These are phyloP conservation scores for Vanrija humicola DNA, from an alignment of 1,284 basidiomycete genomes.

Conservation along the genomic window DNA sequence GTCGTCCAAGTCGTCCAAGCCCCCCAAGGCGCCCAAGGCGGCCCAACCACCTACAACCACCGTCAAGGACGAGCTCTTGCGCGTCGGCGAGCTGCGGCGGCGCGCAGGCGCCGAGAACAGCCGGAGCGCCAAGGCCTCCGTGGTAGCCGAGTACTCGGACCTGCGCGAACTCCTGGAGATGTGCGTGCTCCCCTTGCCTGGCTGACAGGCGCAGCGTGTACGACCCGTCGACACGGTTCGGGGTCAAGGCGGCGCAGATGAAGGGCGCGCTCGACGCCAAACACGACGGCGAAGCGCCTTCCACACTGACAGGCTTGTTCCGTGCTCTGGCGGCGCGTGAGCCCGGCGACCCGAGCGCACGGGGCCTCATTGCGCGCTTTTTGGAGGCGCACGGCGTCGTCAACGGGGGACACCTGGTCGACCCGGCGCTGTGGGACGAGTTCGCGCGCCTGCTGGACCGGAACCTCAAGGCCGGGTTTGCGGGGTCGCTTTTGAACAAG, in stretches of 20 bases:
- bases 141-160: conserved; percentile 36
- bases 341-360: too few relatives aligned
- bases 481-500: conserved; percentile 21
- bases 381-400: too few relatives aligned
- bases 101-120: conserved; percentile 26
- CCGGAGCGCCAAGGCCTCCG: conserved; percentile 21
- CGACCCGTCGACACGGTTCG: conserved; percentile 19
- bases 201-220: conserved; percentile 20
- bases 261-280: conserved; percentile 2
- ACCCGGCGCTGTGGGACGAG: conserved; percentile 12
- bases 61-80: conserved; percentile 10
- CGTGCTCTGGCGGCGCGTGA: too few relatives aligned
- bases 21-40: too few relatives aligned
- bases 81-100: conserved; percentile 23
- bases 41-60: too few relatives aligned
- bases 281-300: neutral
- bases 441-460: conserved; percentile 38
- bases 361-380: neutral
- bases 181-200: conserved; percentile 16
- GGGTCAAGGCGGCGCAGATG: conserved; percentile 15
- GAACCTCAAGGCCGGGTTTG: conserved; percentile 38
- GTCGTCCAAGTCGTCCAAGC: too few relatives aligned
- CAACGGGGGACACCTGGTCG: neutral
- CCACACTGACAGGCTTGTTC: too few relatives aligned
- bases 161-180: conserved; percentile 32